Conservation (phyloP, 1,284 basidiomycete species). For the Moniliophthora roreri region DNA sequence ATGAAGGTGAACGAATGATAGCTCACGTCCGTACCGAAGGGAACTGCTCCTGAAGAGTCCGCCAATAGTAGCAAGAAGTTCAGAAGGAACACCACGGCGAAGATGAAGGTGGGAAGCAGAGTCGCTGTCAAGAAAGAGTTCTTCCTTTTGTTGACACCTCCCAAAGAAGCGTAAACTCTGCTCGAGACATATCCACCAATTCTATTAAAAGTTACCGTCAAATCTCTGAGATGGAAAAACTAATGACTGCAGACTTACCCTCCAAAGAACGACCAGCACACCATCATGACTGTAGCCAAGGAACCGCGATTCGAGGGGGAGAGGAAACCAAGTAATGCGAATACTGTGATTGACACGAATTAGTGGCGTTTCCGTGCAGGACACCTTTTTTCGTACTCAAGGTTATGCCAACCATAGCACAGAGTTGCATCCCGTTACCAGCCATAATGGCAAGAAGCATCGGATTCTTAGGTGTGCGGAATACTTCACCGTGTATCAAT, state of each 20-base stretch:
- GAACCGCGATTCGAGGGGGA: conserved; percentile 95
- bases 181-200: conserved; percentile 90
- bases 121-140: conserved; percentile 89
- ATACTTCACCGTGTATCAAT: conserved; percentile 94
- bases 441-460: conserved; percentile 84
- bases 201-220: conserved; percentile 34
- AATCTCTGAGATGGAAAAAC: neutral
- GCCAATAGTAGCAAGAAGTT: conserved; percentile 86
- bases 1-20: neutral
- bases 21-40: conserved; percentile 67
- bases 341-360: conserved; percentile 49
- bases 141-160: conserved; percentile 78
- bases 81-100: conserved; percentile 80
- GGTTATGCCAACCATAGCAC: conserved; percentile 88
- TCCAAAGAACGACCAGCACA: conserved; percentile 95
- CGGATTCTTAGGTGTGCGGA: conserved; percentile 80
- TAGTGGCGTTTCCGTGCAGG: neutral
- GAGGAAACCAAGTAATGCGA: conserved; percentile 96
- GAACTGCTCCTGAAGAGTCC: conserved; percentile 92
- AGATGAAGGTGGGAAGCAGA: conserved; percentile 88
- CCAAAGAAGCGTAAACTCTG: conserved; percentile 81
- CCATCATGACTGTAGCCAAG: conserved; percentile 94
- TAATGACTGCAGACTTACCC: conserved; percentile 40
- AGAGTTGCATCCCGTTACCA: conserved; percentile 90
- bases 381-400: conserved; percentile 52